Conservation (phyloP, 345 rosid genomes). For the Ricinus communis region DNA sequence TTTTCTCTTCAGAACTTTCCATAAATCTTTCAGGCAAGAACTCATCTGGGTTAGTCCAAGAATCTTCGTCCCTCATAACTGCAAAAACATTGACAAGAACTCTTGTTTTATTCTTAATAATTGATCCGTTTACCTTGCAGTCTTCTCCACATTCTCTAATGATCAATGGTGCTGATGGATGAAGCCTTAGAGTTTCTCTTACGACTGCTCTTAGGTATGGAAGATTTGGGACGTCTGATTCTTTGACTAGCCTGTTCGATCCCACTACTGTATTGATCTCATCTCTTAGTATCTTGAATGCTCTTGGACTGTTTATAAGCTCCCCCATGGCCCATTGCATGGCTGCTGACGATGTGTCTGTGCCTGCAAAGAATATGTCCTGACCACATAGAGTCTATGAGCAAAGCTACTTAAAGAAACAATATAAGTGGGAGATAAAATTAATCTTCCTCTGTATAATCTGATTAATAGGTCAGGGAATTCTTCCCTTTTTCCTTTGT, state of each 20-base stretch:
- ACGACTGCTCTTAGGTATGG: constrained; percentile 48
- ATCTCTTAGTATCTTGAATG: constrained; percentile 36
- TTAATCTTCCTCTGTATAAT: too few species aligned
- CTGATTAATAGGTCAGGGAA: too few species aligned
- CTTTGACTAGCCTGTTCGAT: constrained; percentile 33
- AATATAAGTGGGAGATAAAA: too few species aligned
- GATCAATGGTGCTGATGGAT: constrained; percentile 54
- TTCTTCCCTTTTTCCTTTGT: too few species aligned
- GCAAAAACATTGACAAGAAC: constrained; percentile 44
- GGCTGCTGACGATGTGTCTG: constrained; percentile 43
- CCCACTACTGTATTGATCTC: constrained; percentile 42
- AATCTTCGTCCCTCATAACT: constrained; percentile 46
- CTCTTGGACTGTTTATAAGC: constrained; percentile 41
- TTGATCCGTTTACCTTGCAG: constrained; percentile 37
- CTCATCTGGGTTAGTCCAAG: constrained; percentile 41
- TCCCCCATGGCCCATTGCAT: constrained; percentile 60
- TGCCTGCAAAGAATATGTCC: constrained; percentile 50
- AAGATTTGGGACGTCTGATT: constrained; percentile 43
- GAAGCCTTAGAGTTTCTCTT: constrained; percentile 45
- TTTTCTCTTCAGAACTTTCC: constrained; percentile 28
- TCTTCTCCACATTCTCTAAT: constrained; percentile 49
- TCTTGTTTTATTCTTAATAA: constrained; percentile 40
- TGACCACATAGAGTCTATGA: too few species aligned
- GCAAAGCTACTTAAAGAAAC: too few species aligned
- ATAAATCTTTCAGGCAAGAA: constrained; percentile 41